Percentiles rank a stretch among this genome's conserved stretches.
Evolutionary conservation across 306 rosid species (phyloP).

Genomic region (Castanopsis chinensis): DNA sequence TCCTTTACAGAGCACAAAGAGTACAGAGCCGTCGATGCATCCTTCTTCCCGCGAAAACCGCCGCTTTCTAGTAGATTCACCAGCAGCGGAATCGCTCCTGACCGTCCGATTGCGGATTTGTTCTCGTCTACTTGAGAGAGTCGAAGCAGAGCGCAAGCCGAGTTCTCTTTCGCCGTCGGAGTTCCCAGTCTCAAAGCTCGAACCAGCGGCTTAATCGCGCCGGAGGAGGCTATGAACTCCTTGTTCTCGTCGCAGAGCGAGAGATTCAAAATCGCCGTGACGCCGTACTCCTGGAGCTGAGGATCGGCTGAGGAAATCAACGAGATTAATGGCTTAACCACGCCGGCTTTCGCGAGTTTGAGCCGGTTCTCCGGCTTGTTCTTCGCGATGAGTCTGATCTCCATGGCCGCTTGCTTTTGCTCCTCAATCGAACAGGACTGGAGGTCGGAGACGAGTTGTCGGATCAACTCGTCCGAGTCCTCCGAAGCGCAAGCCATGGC

Average conservation of each 20-base stretch:
- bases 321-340: constrained; percentile 73
- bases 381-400: constrained; percentile 86
- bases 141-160: constrained; percentile 87
- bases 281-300: constrained; percentile 95
- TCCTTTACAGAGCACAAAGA: constrained; percentile 76
- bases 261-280: constrained; percentile 85
- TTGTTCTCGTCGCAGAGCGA: constrained; percentile 94
- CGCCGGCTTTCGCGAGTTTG: constrained; percentile 74
- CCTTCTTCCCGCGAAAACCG: constrained; percentile 76
- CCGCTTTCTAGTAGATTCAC: constrained; percentile 75
- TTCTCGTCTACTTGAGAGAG: constrained; percentile 72
- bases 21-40: constrained; percentile 90
- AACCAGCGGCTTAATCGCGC: constrained; percentile 81
- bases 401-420: constrained; percentile 93
- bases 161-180: constrained; percentile 83
- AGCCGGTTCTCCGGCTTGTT: constrained; percentile 80
- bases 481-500: constrained; percentile 67
- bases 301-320: constrained; percentile 62
- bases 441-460: constrained; percentile 65
- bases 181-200: constrained; percentile 63
- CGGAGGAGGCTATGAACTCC: constrained; percentile 63
- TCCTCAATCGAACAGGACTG: constrained; percentile 70
- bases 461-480: constrained; percentile 77
- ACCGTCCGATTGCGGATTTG: constrained; percentile 76
- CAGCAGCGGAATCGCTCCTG: constrained; percentile 79